These are phyloP conservation scores for Colletotrichum euphorbiae DNA, from an alignment of 2,329 filamentous ascomycete species.

Conservation along the genomic window DNA sequence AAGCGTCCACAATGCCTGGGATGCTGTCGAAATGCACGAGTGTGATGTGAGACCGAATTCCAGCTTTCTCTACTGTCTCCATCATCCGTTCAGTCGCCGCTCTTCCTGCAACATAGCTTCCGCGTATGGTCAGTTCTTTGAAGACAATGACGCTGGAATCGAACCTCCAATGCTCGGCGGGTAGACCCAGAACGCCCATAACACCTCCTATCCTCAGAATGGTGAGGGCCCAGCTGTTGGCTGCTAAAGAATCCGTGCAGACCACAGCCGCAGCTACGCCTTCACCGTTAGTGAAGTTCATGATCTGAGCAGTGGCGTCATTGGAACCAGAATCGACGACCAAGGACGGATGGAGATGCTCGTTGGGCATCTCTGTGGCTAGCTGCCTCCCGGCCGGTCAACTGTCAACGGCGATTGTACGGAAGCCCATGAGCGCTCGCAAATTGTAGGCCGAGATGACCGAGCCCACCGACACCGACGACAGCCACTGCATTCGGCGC, in stretches of 20 bases:
- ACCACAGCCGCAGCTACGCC: constrained; percentile 48
- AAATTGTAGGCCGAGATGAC: constrained; percentile 51
- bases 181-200: constrained; percentile 47
- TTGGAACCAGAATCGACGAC: constrained; percentile 44
- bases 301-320: constrained; percentile 41
- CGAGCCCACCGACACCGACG: constrained; percentile 51
- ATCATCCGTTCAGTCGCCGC: constrained; percentile 49
- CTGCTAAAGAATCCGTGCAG: constrained; percentile 48
- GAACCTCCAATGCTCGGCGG: constrained; percentile 48
- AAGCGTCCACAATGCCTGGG: constrained; percentile 44
- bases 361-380: constrained; percentile 43
- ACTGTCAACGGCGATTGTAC: constrained; percentile 51
- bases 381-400: constrained; percentile 45
- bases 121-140: constrained; percentile 46
- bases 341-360: constrained; percentile 44
- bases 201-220: constrained; percentile 47
- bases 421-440: constrained; percentile 50
- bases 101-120: constrained; percentile 48
- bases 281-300: constrained; percentile 46
- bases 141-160: constrained; percentile 47
- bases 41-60: constrained; percentile 46
- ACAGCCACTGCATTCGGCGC: constrained; percentile 47
- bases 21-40: constrained; percentile 44
- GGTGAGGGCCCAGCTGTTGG: constrained; percentile 47
- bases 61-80: constrained; percentile 43